A percentile compares a stretch with the other conserved stretches of the same genome.
Evolutionary conservation across 768 basidiomycete species (phyloP).

Genomic region (Fomitopsis pulvina): DNA sequence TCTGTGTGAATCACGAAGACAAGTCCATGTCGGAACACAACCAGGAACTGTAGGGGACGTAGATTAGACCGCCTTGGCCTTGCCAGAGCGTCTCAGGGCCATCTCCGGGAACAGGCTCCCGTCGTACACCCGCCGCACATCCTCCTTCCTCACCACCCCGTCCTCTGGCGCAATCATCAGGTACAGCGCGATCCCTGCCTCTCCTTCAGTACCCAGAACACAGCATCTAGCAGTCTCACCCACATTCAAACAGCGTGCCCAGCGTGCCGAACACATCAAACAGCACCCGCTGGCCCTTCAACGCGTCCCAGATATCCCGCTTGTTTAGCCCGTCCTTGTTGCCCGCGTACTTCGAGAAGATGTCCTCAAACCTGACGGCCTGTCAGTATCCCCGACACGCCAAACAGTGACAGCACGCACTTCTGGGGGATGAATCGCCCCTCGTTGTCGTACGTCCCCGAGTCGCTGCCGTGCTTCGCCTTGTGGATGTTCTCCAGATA

Average conservation of each 20-base stretch:
- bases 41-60: neutral
- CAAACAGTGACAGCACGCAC: neutral
- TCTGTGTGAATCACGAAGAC: neutral
- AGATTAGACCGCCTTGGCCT: constrained; percentile 2
- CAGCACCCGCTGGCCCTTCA: constrained; percentile 28
- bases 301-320: constrained; percentile 26
- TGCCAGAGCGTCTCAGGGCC: constrained; percentile 15
- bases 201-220: too few species aligned
- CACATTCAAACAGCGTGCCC: constrained; percentile 31
- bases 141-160: constrained; percentile 34
- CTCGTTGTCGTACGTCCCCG: constrained; percentile 34
- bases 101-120: constrained; percentile 33
- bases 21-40: neutral
- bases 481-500: constrained; percentile 28
- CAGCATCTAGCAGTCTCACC: neutral
- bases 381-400: neutral
- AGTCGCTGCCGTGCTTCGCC: constrained; percentile 38
- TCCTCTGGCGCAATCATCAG: constrained; percentile 34
- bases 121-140: constrained; percentile 35
- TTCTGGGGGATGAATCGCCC: constrained; percentile 34
- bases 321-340: constrained; percentile 18
- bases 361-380: constrained; percentile 30
- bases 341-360: constrained; percentile 33
- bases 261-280: constrained; percentile 32
- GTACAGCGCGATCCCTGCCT: constrained; percentile 27